phyloP scores from a whole-genome alignment of 768 basidiomycete genomes.

The Boletus fagicola region DNA sequence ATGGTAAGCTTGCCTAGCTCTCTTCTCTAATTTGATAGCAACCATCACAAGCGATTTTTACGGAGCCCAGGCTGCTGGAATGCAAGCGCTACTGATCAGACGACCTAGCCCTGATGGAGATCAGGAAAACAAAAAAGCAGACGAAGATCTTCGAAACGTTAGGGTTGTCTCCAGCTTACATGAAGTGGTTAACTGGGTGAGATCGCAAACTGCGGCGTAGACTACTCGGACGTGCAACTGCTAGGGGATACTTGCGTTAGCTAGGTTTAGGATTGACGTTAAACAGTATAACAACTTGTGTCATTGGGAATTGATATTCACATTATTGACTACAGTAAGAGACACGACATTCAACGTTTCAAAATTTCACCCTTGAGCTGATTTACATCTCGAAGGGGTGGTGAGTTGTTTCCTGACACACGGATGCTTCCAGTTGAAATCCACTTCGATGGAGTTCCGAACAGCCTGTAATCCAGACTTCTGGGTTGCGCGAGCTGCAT shows the following conservation, averaged over 20 bases:
- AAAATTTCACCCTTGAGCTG: background rate
- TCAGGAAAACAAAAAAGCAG: conserved; percentile 42
- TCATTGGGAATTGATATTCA: background rate
- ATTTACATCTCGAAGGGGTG: background rate
- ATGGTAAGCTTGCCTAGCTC: conserved; percentile 42
- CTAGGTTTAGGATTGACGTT: background rate
- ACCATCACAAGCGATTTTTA: conserved; percentile 54
- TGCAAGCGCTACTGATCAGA: conserved; percentile 57
- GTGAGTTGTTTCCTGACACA: background rate
- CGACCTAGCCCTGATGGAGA: conserved; percentile 50
- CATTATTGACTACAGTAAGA: background rate
- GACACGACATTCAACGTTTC: background rate
- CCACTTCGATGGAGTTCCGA: background rate
- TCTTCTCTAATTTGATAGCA: background rate
- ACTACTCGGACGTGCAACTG: background rate
- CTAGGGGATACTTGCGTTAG: background rate
- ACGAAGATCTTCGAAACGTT: conserved; percentile 41
- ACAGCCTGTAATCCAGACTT: background rate
- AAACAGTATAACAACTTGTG: background rate
- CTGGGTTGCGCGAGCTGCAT: background rate
- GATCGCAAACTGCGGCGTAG: conserved; percentile 12
- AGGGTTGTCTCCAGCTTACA: conserved; percentile 38
- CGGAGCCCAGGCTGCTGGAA: conserved; percentile 55
- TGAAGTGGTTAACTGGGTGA: conserved; percentile 39
- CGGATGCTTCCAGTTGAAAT: background rate